A percentile compares a stretch with the other conserved stretches of the same genome.
Evolutionary conservation across 2,329 filamentous ascomycete genomes (phyloP).

Genomic region (Penicillium sp.): DNA sequence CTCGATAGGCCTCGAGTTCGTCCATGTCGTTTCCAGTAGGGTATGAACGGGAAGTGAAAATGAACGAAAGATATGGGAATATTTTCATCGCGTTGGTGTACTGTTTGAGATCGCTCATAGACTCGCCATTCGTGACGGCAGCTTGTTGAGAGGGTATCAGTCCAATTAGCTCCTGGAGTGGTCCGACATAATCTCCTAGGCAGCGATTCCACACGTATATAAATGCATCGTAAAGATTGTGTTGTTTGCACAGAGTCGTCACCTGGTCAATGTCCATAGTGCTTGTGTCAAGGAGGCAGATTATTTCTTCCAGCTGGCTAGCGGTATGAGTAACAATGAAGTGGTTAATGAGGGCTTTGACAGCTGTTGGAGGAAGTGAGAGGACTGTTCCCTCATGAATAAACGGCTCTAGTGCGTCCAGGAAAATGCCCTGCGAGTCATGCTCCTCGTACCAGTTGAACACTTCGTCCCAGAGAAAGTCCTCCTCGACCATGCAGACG

Average conservation of each 20-base stretch:
- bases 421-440: slow-evolving; percentile 73
- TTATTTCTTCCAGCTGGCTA: slow-evolving; percentile 84
- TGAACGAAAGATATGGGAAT: slow-evolving; percentile 93
- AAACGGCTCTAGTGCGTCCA: slow-evolving; percentile 86
- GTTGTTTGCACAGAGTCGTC: slow-evolving; percentile 85
- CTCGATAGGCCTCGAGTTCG: slow-evolving; percentile 72
- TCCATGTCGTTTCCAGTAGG: slow-evolving; percentile 79
- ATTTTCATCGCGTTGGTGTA: slow-evolving; percentile 79
- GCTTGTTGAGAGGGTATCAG: slow-evolving; percentile 36
- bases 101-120: slow-evolving; percentile 61
- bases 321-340: slow-evolving; percentile 78
- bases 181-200: slow-evolving; percentile 85
- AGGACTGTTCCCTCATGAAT: slow-evolving; percentile 79
- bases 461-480: slow-evolving; percentile 88
- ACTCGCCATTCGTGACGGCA: slow-evolving; percentile 43
- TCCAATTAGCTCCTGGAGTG: slow-evolving; percentile 78
- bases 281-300: slow-evolving; percentile 87
- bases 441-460: slow-evolving; percentile 89
- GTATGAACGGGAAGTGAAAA: slow-evolving; percentile 87
- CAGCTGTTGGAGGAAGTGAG: slow-evolving; percentile 76
- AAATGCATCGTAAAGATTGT: slow-evolving; percentile 90
- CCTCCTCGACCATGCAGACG: slow-evolving; percentile 73
- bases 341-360: slow-evolving; percentile 84
- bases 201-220: slow-evolving; percentile 98
- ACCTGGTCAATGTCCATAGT: slow-evolving; percentile 95